These are phyloP conservation scores for Candida nemodendra DNA, from an alignment of 805 yeast genomes.

Conservation along the genomic window DNA sequence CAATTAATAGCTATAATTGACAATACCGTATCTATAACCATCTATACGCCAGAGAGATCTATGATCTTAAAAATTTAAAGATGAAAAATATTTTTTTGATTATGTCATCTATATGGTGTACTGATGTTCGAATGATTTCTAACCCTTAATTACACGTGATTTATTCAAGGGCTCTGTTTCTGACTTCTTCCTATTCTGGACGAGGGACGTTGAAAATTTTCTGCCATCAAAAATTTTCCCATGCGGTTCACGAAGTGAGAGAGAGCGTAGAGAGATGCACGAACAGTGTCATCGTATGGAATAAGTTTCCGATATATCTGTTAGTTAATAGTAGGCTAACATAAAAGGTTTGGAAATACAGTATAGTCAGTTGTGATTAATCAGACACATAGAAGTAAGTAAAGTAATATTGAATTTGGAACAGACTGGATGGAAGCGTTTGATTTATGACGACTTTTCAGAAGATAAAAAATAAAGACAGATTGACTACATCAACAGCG, in stretches of 20 bases:
- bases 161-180: neutral
- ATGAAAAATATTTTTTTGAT: neutral
- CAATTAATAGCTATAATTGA: too few relatives aligned
- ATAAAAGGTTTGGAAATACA: neutral
- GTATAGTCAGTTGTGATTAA: conserved; percentile 6
- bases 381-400: conserved; percentile 13
- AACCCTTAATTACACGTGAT: neutral
- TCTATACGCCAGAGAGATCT: too few relatives aligned
- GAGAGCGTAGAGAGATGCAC: too few relatives aligned
- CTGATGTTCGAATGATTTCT: neutral
- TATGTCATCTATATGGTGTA: neutral
- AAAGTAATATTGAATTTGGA: too few relatives aligned
- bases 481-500: neutral
- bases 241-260: neutral
- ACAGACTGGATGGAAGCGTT: too few relatives aligned
- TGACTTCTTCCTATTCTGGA: neutral
- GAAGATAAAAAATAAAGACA: too few relatives aligned
- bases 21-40: too few relatives aligned
- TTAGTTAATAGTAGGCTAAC: neutral
- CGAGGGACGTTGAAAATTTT: neutral
- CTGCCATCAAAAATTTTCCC: neutral
- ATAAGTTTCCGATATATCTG: too few relatives aligned
- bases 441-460: too few relatives aligned
- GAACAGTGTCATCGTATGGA: too few relatives aligned
- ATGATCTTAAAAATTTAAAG: neutral